Percentiles rank a stretch among this genome's conserved stretches.
Evolutionary conservation across 305 asterid genomes (phyloP).

Genomic region (Euphrasia arctica): DNA sequence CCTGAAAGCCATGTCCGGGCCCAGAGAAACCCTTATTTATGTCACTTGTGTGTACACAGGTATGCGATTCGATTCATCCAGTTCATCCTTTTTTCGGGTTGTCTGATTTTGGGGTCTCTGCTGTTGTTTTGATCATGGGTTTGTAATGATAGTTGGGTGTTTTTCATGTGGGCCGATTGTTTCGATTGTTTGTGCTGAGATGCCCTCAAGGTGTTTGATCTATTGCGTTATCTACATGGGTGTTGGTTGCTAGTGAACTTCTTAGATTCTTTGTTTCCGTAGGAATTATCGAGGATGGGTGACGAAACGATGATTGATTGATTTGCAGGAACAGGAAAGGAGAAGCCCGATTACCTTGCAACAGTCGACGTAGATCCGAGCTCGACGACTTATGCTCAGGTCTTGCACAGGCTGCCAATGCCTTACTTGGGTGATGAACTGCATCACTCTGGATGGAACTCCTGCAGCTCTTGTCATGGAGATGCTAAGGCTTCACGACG

Average conservation of each 20-base stretch:
- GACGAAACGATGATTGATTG: neutral
- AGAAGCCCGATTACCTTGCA: conserved; percentile 89
- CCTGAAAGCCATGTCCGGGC: conserved; percentile 90
- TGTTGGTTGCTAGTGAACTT: neutral
- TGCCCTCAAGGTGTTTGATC: neutral
- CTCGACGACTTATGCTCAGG: conserved; percentile 71
- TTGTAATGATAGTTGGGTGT: neutral
- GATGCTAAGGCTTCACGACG: conserved; percentile 69
- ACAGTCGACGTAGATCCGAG: conserved; percentile 84
- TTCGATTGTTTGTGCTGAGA: neutral
- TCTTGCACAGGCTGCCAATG: conserved; percentile 94
- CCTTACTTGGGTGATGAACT: conserved; percentile 81
- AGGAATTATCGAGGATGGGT: neutral
- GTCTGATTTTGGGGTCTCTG: neutral
- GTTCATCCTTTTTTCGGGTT: neutral
- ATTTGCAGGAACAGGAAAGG: conserved; percentile 63
- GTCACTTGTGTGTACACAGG: conserved; percentile 90
- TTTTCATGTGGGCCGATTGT: neutral
- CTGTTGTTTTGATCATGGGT: neutral
- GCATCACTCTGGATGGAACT: conserved; percentile 97
- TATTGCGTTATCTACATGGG: neutral
- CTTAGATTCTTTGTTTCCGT: neutral
- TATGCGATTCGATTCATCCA: neutral
- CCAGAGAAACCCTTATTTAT: conserved; percentile 76
- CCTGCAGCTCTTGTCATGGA: conserved; percentile 97